Conservation (phyloP, 1,284 basidiomycete genomes). For the Austropuccinia psidii region DNA sequence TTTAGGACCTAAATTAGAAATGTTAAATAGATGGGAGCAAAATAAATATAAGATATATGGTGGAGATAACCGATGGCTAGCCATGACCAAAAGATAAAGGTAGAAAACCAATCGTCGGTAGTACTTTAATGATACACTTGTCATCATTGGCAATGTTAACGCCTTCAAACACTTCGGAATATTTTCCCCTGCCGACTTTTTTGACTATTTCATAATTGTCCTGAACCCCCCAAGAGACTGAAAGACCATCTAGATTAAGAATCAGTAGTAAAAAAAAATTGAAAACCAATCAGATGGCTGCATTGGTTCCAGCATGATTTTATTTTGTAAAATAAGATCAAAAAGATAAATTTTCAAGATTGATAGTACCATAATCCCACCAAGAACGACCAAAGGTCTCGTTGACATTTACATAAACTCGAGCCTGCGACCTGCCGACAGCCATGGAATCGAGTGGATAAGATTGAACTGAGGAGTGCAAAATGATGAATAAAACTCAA, state of each 20-base stretch:
- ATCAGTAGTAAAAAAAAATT: background rate
- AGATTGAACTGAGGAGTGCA: no score
- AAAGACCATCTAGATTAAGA: background rate
- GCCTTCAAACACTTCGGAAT: constrained; percentile 96
- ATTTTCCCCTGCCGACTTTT: constrained; percentile 94
- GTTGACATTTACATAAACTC: constrained; percentile 57
- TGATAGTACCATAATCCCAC: constrained; percentile 56
- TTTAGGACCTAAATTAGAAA: constrained; percentile 61
- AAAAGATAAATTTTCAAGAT: background rate
- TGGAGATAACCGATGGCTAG: background rate
- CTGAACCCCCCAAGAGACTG: constrained; percentile 55
- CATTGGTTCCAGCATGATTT: constrained; percentile 67
- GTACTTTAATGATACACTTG: constrained; percentile 86
- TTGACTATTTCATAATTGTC: constrained; percentile 98
- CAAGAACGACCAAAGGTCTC: constrained; percentile 55
- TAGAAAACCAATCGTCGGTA: background rate
- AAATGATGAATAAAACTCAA: no score
- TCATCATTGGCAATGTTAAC: constrained; percentile 86
- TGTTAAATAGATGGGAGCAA: background rate
- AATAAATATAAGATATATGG: background rate
- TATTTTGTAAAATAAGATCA: constrained; percentile 21
- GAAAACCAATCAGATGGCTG: constrained; percentile 71
- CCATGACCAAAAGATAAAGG: background rate
- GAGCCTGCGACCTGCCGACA: constrained; percentile 45
- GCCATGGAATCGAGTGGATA: no score